Base-by-base conservation (phyloP, 23 red algal species). In the Gracilaria domingensis region DNA sequence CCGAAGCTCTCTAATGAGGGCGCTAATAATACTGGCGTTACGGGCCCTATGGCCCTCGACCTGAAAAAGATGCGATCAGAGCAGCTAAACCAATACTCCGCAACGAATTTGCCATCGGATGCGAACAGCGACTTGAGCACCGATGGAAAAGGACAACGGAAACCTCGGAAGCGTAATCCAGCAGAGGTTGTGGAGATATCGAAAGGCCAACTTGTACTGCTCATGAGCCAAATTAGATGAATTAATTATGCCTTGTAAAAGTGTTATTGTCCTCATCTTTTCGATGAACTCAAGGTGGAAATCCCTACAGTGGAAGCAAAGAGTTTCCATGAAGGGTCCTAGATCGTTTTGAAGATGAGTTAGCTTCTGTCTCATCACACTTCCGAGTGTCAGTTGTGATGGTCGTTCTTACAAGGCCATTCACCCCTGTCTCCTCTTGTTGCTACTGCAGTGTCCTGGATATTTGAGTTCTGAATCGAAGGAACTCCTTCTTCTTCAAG, bases 401-500 rank as follows among this genome's bases (percentile, higher is more conserved):
- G n/a, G 72, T 42, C 30, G n/a, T n/a, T n/a, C 32, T 69, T 69
- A 69, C 16, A 17, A 69, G 16, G 4, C 64, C 64, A 30, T 69
- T 69, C 16, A 69, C 2, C 38, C 17, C 64, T 34, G 30, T 37
- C 11, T 30, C 42, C 8, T 77, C 72, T 30, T 77, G 72, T 12
- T 37, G 38, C 42, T 50, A 42, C 1, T 29, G 42, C 9, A 77
- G 26, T 30, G 40, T 77, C 45, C 42, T 45, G 21, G 72, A 77
- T 11, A 77, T 49, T 23, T 49, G 79, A 29, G 49, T 65, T 81
- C 87, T 51, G 38, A 90, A 90, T 17, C 76, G 71, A 32, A 71
- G 53, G 62, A 90, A 90, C 76, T 90, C 87, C 57, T 74, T 79
- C 55, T 74, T 57, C 45, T 35, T 71, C 37, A 81, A 65, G 50